Evolutionary conservation across 83 land plant species (phyloP).

Genomic region (Diphasiastrum complanatum): DNA sequence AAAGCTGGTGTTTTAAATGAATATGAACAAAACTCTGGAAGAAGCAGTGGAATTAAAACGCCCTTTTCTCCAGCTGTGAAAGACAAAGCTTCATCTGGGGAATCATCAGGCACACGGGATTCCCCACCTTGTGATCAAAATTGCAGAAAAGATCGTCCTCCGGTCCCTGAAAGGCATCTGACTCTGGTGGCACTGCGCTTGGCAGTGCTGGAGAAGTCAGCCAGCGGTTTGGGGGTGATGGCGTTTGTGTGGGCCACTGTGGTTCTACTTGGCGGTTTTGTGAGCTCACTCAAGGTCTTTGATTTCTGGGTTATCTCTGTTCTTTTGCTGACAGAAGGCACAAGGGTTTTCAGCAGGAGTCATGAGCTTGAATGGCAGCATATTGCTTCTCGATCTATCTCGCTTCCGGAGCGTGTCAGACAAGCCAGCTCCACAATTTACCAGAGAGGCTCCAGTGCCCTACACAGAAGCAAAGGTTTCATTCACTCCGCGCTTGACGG

Average conservation of each 20-base stretch:
- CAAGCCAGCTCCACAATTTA: conserved; percentile 28
- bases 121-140: no score
- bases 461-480: conserved; percentile 1
- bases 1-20: no score
- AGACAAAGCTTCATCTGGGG: no score
- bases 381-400: conserved; percentile 43
- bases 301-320: conserved; percentile 78
- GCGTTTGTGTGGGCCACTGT: conserved; percentile 92
- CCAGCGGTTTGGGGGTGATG: conserved; percentile 44
- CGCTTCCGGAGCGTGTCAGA: conserved; percentile 25
- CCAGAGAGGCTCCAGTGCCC: conserved; percentile 24
- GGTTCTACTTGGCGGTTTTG: conserved; percentile 83
- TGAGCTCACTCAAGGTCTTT: conserved; percentile 30
- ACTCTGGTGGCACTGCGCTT: conserved; percentile 64
- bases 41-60: no score
- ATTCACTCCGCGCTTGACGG: conserved; percentile 7
- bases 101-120: no score
- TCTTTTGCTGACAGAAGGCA: conserved; percentile 64
- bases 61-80: no score
- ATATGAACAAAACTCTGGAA: no score
- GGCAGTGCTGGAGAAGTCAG: conserved; percentile 55
- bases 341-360: conserved; percentile 65
- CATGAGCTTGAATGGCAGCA: conserved; percentile 95
- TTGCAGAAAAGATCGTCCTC: no score
- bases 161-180: conserved; percentile 59